Evolutionary conservation across 106 monocot species (phyloP), one percentile per base, ranked within the genome.

Genomic region (Triglochin maritima): DNA sequence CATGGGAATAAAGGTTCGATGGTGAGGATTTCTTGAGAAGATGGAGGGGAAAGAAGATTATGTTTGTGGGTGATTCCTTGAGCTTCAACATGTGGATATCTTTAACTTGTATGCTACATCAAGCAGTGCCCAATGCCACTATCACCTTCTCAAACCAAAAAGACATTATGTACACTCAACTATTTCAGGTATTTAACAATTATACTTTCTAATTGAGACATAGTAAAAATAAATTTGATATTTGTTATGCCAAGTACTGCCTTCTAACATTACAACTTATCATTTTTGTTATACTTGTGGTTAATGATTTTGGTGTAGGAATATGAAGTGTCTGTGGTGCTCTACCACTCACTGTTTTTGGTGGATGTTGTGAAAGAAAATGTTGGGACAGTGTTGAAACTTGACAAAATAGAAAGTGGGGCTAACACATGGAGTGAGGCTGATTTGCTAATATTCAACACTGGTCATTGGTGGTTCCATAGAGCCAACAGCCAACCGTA

Each of bases 381-480:
- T 12, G 46, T 74, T 4, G 80, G 80, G 9, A 51, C 73, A 6
- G 86, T 80, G 10, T 62, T 86, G 47, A 77, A 77, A 71, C 77
- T 86, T 6, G 82, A 86, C 64, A 65, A 72, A 9, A 80, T 86
- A 9, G 65, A 76, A n/a, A 71, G 55, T 57, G 82, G 86, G 61
- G 58, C 13, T 14, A 46, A 54, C 7, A 52, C 73, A 11, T 86
- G 86, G 86, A 70, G 82, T 15, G 82, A 67, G 7, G 47, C 52
- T 9, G 82, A 86, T 65, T 7, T 78, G 63, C 64, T 86, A 46
- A 52, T 86, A 50, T 82, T 86, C 77, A 86, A 86, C 74, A 77
- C 86, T 0, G 79, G 82, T 77, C 86, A 86, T 43, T 89, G 89
- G 89, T 89, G 89, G 89, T 82, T 78, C 46, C 89, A 89, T 80